phyloP scores from a whole-genome alignment of 805 yeast genomes.

The Saccharomycopsis microspora region DNA sequence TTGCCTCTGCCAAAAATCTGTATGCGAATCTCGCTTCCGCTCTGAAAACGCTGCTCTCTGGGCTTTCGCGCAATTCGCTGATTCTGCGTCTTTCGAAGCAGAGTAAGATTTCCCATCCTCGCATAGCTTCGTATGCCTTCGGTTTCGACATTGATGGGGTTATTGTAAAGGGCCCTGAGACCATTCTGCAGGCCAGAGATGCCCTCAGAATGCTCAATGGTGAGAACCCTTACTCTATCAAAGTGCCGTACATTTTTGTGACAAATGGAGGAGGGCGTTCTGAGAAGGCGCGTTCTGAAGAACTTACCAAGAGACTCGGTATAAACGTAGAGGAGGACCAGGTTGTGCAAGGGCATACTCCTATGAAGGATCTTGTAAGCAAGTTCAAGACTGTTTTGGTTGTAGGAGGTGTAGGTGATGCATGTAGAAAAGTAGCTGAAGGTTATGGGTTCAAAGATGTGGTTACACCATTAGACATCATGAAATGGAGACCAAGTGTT shows the following conservation, averaged over 20 bases:
- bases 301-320: slow-evolving; percentile 50
- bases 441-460: slow-evolving; percentile 78
- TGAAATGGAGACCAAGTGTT: slow-evolving; percentile 81
- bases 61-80: slow-evolving; percentile 32
- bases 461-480: slow-evolving; percentile 69
- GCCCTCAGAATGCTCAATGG: slow-evolving; percentile 70
- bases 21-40: slow-evolving; percentile 8
- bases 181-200: slow-evolving; percentile 68
- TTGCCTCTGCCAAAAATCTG: slow-evolving; percentile 20
- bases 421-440: slow-evolving; percentile 73
- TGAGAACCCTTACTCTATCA: slow-evolving; percentile 62
- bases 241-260: slow-evolving; percentile 74
- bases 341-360: slow-evolving; percentile 89
- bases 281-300: slow-evolving; percentile 62
- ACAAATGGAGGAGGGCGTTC: slow-evolving; percentile 92
- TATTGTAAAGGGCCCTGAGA: slow-evolving; percentile 71
- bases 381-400: slow-evolving; percentile 66
- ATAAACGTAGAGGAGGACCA: slow-evolving; percentile 60
- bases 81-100: slow-evolving; percentile 33
- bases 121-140: slow-evolving; percentile 78
- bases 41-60: slow-evolving; percentile 10
- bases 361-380: slow-evolving; percentile 73
- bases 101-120: slow-evolving; percentile 48
- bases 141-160: slow-evolving; percentile 94
- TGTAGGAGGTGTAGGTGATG: slow-evolving; percentile 82